Evolutionary conservation across 2,329 filamentous ascomycete genomes (phyloP).

Genomic region (Chrysoporthe cubensis): DNA sequence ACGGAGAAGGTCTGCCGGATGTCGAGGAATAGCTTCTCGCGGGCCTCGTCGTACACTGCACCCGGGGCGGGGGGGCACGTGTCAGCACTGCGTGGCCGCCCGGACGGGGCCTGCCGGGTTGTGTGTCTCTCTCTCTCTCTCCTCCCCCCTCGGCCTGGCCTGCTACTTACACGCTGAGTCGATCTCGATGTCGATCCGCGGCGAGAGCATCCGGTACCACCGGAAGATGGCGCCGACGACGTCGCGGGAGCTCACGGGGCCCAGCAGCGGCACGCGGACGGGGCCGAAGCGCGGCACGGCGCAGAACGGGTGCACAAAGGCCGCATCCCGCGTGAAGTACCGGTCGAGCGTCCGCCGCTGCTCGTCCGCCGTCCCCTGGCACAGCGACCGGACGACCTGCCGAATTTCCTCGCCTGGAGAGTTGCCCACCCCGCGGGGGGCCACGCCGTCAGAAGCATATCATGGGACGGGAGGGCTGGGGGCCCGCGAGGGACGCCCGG

Average conservation of each 20-base stretch:
- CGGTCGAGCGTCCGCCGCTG: conserved; percentile 68
- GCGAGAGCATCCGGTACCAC: conserved; percentile 85
- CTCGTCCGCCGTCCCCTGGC: conserved; percentile 66
- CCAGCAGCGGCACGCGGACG: conserved; percentile 43
- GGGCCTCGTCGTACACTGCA: conserved; percentile 68
- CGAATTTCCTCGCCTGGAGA: conserved; percentile 61
- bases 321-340: conserved; percentile 75
- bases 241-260: conserved; percentile 63
- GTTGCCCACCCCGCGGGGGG: no score
- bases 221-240: conserved; percentile 72
- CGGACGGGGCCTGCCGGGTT: not conserved
- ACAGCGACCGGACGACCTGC: conserved; percentile 68
- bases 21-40: conserved; percentile 71
- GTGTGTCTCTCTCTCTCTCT: no score
- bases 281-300: conserved; percentile 60
- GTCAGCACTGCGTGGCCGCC: no score
- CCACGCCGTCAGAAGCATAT: conserved; percentile 21
- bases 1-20: conserved; percentile 77
- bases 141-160: no score
- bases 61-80: no score
- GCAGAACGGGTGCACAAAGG: conserved; percentile 80
- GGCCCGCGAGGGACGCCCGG: no score
- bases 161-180: conserved; percentile 55
- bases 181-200: conserved; percentile 69
- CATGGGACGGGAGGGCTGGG: not conserved